Base-by-base conservation (phyloP, 2,329 filamentous ascomycete species). In the Diplodia intermedia region DNA sequence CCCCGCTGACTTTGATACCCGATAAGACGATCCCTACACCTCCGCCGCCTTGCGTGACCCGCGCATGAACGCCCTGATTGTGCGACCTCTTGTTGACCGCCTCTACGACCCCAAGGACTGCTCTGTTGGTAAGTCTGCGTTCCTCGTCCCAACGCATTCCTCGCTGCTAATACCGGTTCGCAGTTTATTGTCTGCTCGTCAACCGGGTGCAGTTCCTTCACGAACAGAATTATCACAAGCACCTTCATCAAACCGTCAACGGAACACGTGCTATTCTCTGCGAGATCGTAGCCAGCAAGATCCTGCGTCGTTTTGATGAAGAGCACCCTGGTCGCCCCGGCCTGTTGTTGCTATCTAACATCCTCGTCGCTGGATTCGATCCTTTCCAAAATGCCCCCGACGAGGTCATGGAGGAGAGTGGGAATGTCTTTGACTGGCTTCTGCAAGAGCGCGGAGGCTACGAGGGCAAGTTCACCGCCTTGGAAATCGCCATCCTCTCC, bases 401-500 rank as follows among this genome's bases (percentile, higher is more conserved):
- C 1, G 85, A 90, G 67, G 85, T 94, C 50, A 84, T 87, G 43
- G 81, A 83, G 18, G 84, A 90, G 71, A 87, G 86, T 36, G 82
- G 85, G 20, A 79, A 80, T 38, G 75, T 77, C 20, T 77, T 75
- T 54, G 78, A 79, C 69, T 85, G 82, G 77, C 78, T 82, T 2
- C 78, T 83, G 3, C 78, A 81, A 47, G 79, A 80, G 15, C 78
- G 81, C 62, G 79, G 82, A 14, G 83, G 83, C 7, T 81, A 83
- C 61, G 83, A 86, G 69, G 79, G 88, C 71, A 91, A 89, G 65
- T 79, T 94, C 68, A 93, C 91, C 0, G 90, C 92, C 14, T 84
- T 96, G 8, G 92, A 96, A 79, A 87, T 95, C 38, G 92, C 92
- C 65, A 95, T 95, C 70, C 83, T 95, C 47, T 92, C 90, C 1